These are phyloP conservation scores for Uncinocarpus reesii DNA, from an alignment of 2,329 filamentous ascomycete genomes.

Conservation along the genomic window DNA sequence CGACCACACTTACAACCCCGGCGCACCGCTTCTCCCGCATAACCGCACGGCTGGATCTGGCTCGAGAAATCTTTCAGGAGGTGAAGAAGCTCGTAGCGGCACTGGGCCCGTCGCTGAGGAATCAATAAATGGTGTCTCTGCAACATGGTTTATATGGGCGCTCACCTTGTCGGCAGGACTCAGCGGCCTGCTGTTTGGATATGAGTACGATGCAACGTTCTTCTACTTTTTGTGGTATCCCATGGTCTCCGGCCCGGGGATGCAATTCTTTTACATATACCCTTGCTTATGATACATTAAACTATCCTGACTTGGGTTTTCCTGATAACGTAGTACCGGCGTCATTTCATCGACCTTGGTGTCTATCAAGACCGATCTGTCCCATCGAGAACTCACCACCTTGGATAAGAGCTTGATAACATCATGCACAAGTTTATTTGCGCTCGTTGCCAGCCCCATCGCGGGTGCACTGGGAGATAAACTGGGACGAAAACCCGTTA, in stretches of 20 bases:
- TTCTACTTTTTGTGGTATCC: background rate
- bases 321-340: slow-evolving; percentile 40
- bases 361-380: slow-evolving; percentile 45
- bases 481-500: slow-evolving; percentile 39
- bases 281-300: background rate
- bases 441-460: slow-evolving; percentile 46
- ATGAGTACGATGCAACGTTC: slow-evolving; percentile 40
- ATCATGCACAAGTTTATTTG: slow-evolving; percentile 48
- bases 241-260: background rate
- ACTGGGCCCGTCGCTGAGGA: background rate
- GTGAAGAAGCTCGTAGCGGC: background rate
- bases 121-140: background rate
- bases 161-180: slow-evolving; percentile 50
- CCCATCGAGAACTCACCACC: slow-evolving; percentile 40
- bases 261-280: too few relatives aligned
- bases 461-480: slow-evolving; percentile 44
- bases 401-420: slow-evolving; percentile 51
- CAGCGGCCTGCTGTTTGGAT: slow-evolving; percentile 51
- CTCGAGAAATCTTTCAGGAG: background rate
- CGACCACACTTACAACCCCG: slow-evolving; percentile 17
- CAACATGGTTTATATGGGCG: slow-evolving; percentile 42
- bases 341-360: slow-evolving; percentile 53
- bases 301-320: slow-evolving; percentile 9
- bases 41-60: slow-evolving; percentile 10
- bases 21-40: slow-evolving; percentile 26